Percentiles rank a stretch among this genome's conserved stretches.
phyloP scores from a whole-genome alignment of 768 basidiomycete genomes.

The Sporobolomyces roseus region DNA sequence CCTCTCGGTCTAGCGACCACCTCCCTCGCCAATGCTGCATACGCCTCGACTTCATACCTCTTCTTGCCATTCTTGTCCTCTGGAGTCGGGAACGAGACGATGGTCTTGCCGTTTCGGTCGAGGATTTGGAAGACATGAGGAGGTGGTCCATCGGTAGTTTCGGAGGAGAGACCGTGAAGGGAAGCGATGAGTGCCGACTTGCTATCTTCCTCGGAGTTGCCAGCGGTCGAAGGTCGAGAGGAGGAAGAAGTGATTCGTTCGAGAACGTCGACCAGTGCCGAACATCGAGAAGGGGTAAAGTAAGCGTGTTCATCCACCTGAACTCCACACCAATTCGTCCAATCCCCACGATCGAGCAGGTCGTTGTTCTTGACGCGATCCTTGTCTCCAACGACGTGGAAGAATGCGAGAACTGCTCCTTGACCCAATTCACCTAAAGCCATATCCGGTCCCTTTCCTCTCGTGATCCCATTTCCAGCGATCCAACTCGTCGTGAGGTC shows the following conservation, averaged over 20 bases:
- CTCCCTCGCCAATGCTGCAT: slow-evolving; percentile 40
- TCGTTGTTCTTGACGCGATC: slow-evolving; percentile 36
- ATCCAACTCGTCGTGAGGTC: slow-evolving; percentile 41
- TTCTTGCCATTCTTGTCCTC: slow-evolving; percentile 2
- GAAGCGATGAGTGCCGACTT: slow-evolving; percentile 13
- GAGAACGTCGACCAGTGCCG: slow-evolving; percentile 32
- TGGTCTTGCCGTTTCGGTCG: slow-evolving; percentile 25
- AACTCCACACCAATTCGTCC: slow-evolving; percentile 43
- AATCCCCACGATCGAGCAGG: slow-evolving; percentile 9
- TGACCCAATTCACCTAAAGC: slow-evolving; percentile 4
- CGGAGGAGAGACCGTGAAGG: not conserved
- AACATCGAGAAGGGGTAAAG: slow-evolving; percentile 27
- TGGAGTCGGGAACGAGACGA: slow-evolving; percentile 30
- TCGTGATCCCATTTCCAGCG: slow-evolving; percentile 21
- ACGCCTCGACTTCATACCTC: slow-evolving; percentile 34
- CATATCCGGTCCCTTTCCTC: not conserved
- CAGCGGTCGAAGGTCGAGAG: not conserved
- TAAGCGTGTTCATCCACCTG: slow-evolving; percentile 21
- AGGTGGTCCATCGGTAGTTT: slow-evolving; percentile 18
- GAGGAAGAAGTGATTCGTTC: slow-evolving; percentile 5
- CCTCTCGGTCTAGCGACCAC: slow-evolving; percentile 37
- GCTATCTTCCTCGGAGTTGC: not conserved
- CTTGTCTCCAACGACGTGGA: slow-evolving; percentile 40
- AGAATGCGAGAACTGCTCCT: slow-evolving; percentile 44
- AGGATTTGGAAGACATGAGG: slow-evolving; percentile 45